Evolutionary conservation across 805 yeast genomes (phyloP), one percentile per base, ranked within the genome.

Genomic region (Wickerhamiella kazuoi): DNA sequence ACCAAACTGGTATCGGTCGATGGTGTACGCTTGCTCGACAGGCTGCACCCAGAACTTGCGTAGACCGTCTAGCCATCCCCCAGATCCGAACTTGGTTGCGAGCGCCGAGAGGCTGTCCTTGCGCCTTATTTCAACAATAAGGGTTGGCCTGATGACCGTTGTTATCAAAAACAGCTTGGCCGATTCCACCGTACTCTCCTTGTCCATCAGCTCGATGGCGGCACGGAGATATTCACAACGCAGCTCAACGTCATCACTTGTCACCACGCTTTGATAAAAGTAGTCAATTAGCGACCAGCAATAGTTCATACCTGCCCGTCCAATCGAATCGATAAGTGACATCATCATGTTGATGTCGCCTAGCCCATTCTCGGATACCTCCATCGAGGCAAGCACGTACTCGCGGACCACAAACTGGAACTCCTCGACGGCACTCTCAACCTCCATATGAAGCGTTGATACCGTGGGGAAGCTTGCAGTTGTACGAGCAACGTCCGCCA

Each of bases 1-100:
- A 42, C 81, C 90, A 45, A 80, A 71, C 41, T 94, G 65, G 57
- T 72, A 78, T 29, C 69, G 64, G 52, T 90, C 96, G 46, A 75
- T 67, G 3, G 74, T 65, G 19, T 30, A 16, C 44, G 47, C 18
- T 38, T 37, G 7, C 41, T 45, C 26, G 65, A 44, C 68, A 67
- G 41, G 64, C 64, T 4, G 69, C 63, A 30, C 68, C 98, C 98
- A 90, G 4, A 90, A 64, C 41, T 71, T 69, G 45, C 72, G 74
- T 3, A 87, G 67, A 8, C 65, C 46, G 13, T 65, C 67, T 28
- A 87, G 59, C 94, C 96, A 84, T 14, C 49, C 46, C n/a, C 50
- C 55, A 5, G 51, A 39, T 2, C 41, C 51, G 16, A 53, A 44
- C 43, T 58, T 53, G 33, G 59, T 53, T 20, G 74, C 59, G 34